These are phyloP conservation scores for Petunia secreta DNA, from an alignment of 257 asterid genomes.

Conservation along the genomic window DNA sequence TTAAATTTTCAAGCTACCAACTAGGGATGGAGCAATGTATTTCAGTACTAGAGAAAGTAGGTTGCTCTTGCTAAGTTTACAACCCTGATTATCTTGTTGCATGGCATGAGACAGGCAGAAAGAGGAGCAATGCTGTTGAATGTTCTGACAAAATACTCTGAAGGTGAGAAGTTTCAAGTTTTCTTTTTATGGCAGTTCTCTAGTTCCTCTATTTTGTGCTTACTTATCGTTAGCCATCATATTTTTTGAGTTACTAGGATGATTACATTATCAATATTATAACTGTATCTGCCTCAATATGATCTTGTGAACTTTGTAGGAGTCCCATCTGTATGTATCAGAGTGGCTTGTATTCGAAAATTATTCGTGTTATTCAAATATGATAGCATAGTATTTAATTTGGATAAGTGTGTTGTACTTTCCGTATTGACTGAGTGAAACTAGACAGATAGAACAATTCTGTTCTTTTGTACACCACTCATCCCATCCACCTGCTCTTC, in stretches of 20 bases:
- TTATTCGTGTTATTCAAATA: not conserved
- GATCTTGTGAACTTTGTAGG: not conserved
- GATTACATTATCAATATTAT: not conserved
- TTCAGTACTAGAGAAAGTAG: not conserved
- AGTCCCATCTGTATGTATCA: not conserved
- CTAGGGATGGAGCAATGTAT: slow-evolving; percentile 21
- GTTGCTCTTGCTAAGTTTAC: not conserved
- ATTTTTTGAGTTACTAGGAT: slow-evolving; percentile 9
- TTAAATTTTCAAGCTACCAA: not conserved
- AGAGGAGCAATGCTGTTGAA: slow-evolving; percentile 82
- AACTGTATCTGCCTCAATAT: not conserved
- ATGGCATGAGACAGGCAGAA: slow-evolving; percentile 54
- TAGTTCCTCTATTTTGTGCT: not conserved
- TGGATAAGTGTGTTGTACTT: not conserved
- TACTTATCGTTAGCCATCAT: not conserved
- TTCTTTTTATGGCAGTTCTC: not conserved
- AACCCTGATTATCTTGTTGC: slow-evolving; percentile 22
- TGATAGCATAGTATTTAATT: not conserved
- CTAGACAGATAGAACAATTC: not conserved
- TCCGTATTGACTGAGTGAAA: not conserved
- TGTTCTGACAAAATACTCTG: slow-evolving; percentile 84
- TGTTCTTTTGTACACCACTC: not conserved
- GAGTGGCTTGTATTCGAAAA: slow-evolving; percentile 16
- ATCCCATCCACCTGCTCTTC: not conserved
- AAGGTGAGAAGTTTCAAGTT: slow-evolving; percentile 51